phyloP scores from a whole-genome alignment of 805 yeast species.

The Metschnikowia hibisci region DNA sequence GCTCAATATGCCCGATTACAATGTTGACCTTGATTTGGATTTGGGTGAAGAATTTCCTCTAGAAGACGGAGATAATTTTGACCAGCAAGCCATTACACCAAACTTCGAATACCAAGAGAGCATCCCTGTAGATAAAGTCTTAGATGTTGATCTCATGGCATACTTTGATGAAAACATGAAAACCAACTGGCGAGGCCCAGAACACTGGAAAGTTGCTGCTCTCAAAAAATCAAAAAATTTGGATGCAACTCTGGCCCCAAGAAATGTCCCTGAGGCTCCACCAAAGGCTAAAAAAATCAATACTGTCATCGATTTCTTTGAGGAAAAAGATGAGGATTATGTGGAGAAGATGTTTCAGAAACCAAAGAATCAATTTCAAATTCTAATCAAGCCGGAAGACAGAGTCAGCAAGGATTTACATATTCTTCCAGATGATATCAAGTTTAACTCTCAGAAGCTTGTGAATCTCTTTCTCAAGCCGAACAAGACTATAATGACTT shows the following conservation, averaged over 20 bases:
- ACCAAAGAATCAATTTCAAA: conserved; percentile 23
- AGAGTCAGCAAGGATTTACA: conserved; percentile 29
- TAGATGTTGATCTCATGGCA: conserved; percentile 67
- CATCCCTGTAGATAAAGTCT: conserved; percentile 20
- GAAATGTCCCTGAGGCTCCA: conserved; percentile 5
- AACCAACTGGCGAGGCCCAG: conserved; percentile 84
- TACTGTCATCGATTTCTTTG: conserved; percentile 29
- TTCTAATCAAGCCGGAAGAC: conserved; percentile 31
- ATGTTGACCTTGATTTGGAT: conserved; percentile 24
- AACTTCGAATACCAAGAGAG: not conserved
- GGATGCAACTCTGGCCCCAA: conserved; percentile 5
- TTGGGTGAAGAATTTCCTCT: conserved; percentile 6
- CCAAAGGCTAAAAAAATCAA: conserved; percentile 23
- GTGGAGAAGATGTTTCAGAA: conserved; percentile 31
- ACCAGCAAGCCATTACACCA: conserved; percentile 4
- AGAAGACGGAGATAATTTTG: conserved; percentile 7
- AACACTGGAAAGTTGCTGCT: conserved; percentile 75
- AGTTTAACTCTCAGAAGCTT: conserved; percentile 65
- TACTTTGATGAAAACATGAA: conserved; percentile 73
- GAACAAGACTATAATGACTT: conserved; percentile 34
- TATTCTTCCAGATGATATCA: conserved; percentile 68
- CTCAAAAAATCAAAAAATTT: conserved; percentile 39
- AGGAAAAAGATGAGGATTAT: conserved; percentile 28
- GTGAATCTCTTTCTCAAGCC: conserved; percentile 71
- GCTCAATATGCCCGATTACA: conserved; percentile 8